A percentile compares a stretch with the other conserved stretches of the same genome.
Conservation (phyloP, 352 stramenopile genomes). For the Blastocystis sp. region DNA sequence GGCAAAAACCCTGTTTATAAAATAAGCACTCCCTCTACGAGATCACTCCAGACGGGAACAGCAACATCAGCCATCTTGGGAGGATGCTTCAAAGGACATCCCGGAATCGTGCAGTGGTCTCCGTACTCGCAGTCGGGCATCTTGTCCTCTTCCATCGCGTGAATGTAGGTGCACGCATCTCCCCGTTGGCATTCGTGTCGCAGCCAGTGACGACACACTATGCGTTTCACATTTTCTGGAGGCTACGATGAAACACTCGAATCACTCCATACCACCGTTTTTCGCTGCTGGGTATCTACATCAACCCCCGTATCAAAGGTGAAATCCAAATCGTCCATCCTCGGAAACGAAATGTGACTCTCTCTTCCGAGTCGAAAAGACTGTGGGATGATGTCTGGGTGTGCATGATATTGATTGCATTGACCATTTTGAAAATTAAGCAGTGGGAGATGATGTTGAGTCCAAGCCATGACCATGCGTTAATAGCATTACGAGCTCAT, state of each 20-base stretch:
- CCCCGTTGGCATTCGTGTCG: conserved; percentile 30
- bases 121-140: conserved; percentile 21
- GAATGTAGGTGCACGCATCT: conserved; percentile 30
- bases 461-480: background rate
- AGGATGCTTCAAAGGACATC: conserved; percentile 16
- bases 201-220: conserved; percentile 22
- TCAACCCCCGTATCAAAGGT: background rate
- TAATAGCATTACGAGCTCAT: no score
- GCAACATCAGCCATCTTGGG: background rate
- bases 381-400: no score
- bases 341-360: no score
- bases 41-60: background rate
- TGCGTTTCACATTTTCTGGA: background rate
- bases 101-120: conserved; percentile 6
- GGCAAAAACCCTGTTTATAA: conserved; percentile 44
- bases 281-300: background rate
- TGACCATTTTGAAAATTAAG: no score
- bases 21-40: conserved; percentile 31
- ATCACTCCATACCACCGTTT: background rate
- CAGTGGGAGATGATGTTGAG: background rate
- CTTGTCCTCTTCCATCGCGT: background rate
- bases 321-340: no score
- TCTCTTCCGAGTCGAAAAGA: no score
- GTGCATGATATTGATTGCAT: no score
- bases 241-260: background rate